Conservation (phyloP, 1,284 basidiomycete genomes). For the Golubevia sp. region DNA sequence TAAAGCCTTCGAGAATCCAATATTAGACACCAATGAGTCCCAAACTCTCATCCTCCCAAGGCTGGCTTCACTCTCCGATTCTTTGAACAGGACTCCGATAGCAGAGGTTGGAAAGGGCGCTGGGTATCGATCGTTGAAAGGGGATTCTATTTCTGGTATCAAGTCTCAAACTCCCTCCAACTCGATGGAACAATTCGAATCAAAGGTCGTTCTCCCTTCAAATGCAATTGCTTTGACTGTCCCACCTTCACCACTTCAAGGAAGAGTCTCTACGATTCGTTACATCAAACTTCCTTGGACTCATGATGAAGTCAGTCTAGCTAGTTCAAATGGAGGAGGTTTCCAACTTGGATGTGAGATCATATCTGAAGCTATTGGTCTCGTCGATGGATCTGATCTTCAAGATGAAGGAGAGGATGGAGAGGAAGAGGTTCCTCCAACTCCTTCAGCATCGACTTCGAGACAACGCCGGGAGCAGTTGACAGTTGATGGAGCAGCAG, state of each 20-base stretch:
- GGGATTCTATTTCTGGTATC: too few species aligned
- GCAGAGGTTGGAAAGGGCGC: too few species aligned
- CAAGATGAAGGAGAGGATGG: constrained; percentile 60
- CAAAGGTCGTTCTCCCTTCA: constrained; percentile 30
- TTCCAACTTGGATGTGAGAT: constrained; percentile 42
- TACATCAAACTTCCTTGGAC: constrained; percentile 94
- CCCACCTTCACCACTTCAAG: constrained; percentile 13
- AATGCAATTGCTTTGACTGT: constrained; percentile 31
- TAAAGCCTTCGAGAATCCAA: too few species aligned
- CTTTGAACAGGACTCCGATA: too few species aligned
- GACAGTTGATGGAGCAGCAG: too few species aligned
- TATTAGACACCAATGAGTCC: too few species aligned
- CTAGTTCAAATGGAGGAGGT: constrained; percentile 23
- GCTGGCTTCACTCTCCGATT: too few species aligned
- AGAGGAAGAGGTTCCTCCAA: background rate
- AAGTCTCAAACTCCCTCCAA: too few species aligned
- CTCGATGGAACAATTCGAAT: background rate
- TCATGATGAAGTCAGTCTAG: constrained; percentile 66
- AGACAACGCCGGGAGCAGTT: constrained; percentile 74
- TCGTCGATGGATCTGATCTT: constrained; percentile 66
- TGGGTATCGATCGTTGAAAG: too few species aligned
- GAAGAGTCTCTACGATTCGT: constrained; percentile 19
- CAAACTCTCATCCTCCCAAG: too few species aligned
- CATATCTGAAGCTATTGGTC: constrained; percentile 65
- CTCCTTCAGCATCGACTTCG: constrained; percentile 55